Evolutionary conservation across 2,329 filamentous ascomycete species (phyloP).

Genomic region (Niveomyces coronatus): DNA sequence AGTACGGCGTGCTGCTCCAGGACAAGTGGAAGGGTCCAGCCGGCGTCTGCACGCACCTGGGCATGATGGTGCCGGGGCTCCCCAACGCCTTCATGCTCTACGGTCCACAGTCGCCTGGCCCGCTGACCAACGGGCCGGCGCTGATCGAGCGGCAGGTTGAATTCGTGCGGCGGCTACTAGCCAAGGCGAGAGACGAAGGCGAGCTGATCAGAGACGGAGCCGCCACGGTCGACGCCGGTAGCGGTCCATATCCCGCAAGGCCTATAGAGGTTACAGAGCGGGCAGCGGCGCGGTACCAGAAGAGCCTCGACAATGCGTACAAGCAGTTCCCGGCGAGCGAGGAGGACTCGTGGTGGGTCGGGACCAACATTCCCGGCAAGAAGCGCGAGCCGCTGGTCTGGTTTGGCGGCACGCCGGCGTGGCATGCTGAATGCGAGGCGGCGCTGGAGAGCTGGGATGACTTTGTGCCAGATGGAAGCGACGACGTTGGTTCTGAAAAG

Average conservation of each 20-base stretch:
- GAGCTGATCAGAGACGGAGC: no score
- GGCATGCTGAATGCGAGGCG: slow-evolving; percentile 1
- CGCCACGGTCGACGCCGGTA: no score
- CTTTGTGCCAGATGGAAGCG: neutral
- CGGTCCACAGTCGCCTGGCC: slow-evolving; percentile 16
- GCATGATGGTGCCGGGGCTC: slow-evolving; percentile 14
- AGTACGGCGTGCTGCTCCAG: slow-evolving; percentile 10
- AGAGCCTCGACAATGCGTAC: neutral
- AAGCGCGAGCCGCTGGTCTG: slow-evolving; percentile 11
- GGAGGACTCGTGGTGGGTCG: slow-evolving; percentile 12
- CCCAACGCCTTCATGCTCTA: slow-evolving; percentile 18
- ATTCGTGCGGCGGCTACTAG: slow-evolving; percentile 11
- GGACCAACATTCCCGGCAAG: slow-evolving; percentile 11
- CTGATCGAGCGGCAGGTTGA: slow-evolving; percentile 16
- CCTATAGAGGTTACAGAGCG: slow-evolving; percentile 8
- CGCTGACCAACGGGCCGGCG: slow-evolving; percentile 13
- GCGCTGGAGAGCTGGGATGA: slow-evolving; percentile 3
- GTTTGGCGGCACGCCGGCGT: slow-evolving; percentile 5
- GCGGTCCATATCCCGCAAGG: no score
- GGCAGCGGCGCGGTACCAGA: slow-evolving; percentile 4
- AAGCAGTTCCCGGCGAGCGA: slow-evolving; percentile 3
- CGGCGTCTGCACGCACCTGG: slow-evolving; percentile 14
- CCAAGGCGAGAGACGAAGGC: slow-evolving; percentile 10
- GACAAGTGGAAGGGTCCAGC: slow-evolving; percentile 11
- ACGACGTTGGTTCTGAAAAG: no score